phyloP scores from a whole-genome alignment of 371 early-diverging fungal genomes.

The Sporodiniella umbellata region DNA sequence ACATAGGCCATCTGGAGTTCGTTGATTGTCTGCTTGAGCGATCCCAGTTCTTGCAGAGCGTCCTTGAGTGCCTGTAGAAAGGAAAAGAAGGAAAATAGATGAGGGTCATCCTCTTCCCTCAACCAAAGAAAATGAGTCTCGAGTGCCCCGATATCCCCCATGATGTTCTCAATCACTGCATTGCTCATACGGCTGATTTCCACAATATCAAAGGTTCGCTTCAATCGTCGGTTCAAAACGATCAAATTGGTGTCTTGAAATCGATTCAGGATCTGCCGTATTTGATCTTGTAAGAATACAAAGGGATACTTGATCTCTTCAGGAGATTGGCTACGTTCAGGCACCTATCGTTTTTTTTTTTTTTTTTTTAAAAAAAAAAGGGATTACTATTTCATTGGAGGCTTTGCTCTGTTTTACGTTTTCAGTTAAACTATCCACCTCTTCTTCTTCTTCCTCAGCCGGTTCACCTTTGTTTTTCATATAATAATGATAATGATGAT shows the following conservation, averaged over 20 bases:
- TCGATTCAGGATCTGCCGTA: slow-evolving; percentile 31
- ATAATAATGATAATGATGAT: slow-evolving; percentile 46
- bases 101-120: slow-evolving; percentile 21
- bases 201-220: slow-evolving; percentile 60
- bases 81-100: slow-evolving; percentile 49
- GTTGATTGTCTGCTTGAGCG: slow-evolving; percentile 51
- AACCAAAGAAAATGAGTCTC: slow-evolving; percentile 50
- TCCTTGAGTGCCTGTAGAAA: slow-evolving; percentile 52
- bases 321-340: neutral
- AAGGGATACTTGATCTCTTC: neutral
- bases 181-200: slow-evolving; percentile 68
- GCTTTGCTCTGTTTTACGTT: too few relatives aligned
- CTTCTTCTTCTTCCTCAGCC: neutral
- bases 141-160: slow-evolving; percentile 53
- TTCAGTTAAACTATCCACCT: neutral
- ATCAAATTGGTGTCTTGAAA: slow-evolving; percentile 48
- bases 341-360: too few relatives aligned
- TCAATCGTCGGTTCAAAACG: slow-evolving; percentile 51
- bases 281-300: slow-evolving; percentile 13
- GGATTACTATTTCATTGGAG: too few relatives aligned
- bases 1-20: slow-evolving; percentile 61
- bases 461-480: slow-evolving; percentile 13
- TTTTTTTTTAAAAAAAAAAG: too few relatives aligned
- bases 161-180: slow-evolving; percentile 62
- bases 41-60: slow-evolving; percentile 55